Conservation (phyloP, 169 alveolate species). For the Plasmodium inui region DNA sequence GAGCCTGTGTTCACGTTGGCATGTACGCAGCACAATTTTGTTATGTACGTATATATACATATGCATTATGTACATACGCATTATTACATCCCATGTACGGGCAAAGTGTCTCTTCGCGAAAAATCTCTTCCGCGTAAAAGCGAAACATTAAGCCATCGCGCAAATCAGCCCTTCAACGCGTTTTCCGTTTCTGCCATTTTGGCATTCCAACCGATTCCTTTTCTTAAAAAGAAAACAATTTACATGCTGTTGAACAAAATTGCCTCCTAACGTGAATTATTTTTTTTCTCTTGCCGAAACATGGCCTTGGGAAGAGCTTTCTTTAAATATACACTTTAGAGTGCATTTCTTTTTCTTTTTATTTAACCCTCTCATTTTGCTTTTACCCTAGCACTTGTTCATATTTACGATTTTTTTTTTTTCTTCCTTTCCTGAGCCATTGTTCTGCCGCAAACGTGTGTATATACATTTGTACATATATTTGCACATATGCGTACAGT, state of each 20-base stretch:
- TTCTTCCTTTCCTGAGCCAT: neutral
- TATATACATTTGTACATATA: neutral
- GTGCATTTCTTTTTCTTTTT: neutral
- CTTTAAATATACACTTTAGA: neutral
- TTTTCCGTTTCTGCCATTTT: neutral
- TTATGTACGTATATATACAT: neutral
- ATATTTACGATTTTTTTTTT: neutral
- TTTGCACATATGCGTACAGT: neutral
- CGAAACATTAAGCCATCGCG: neutral
- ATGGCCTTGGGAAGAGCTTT: neutral
- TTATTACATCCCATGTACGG: neutral
- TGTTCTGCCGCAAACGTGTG: neutral
- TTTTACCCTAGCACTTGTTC: neutral
- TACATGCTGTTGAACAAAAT: neutral
- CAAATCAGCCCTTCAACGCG: neutral
- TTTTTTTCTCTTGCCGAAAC: neutral
- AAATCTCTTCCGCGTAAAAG: neutral
- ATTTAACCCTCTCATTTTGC: neutral
- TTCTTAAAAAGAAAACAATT: neutral
- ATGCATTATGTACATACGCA: neutral
- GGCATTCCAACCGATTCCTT: neutral
- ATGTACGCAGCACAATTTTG: neutral
- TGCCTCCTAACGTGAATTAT: neutral
- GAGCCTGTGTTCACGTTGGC: conserved; percentile 1
- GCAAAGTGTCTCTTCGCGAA: neutral